Base-by-base conservation (phyloP, 192 early-diverging fungal species). In the Linnemannia exigua region DNA sequence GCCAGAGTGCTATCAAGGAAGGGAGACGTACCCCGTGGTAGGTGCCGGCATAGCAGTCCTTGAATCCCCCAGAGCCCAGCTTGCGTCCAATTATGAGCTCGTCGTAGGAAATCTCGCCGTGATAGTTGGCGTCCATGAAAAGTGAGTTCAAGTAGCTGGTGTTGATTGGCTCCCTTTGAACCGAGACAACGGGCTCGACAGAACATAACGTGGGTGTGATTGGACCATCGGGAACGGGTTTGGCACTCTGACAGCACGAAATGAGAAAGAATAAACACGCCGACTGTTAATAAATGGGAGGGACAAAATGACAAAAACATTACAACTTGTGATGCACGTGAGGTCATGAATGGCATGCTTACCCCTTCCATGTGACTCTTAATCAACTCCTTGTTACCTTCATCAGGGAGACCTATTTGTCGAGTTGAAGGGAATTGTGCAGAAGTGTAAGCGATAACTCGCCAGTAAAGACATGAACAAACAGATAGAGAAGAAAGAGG, bases 21-120 rank as follows among this genome's bases (percentile, higher is more conserved):
- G 75, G 17, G 3, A n/a, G 6, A 76, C 81, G 78, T 89, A 91
- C 91, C 33, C 90, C 91, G 58, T 90, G 88, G 81, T 93, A 94
- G 72, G 81, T 89, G 77, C 95, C 95, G 2, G 88, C 84, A 81
- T 90, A 95, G 83, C 95, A 95, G 77, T 95, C 95, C 76, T 95
- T 95, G 87, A 95, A 95, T 22, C 94, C 95, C 14, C 95, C 95
- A 6, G 93, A 91, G 11, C 95, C 95, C 22, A 95, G 87, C 80
- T 95, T 95, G 44, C 88, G 87, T 35, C 92, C 92, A 74, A 94
- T 75, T 31, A 82, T 87, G 11, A 95, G 87, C 61, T 92, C 87
- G 25, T 93, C 90, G 35, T 90, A 94, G 0, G 87, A 76, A 67
- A 95, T 94, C 48, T 93, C 92, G 37, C 93, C 89, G 3, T 90